phyloP scores from a whole-genome alignment of 1,284 basidiomycete species.

The Rhodotorula sp. region DNA sequence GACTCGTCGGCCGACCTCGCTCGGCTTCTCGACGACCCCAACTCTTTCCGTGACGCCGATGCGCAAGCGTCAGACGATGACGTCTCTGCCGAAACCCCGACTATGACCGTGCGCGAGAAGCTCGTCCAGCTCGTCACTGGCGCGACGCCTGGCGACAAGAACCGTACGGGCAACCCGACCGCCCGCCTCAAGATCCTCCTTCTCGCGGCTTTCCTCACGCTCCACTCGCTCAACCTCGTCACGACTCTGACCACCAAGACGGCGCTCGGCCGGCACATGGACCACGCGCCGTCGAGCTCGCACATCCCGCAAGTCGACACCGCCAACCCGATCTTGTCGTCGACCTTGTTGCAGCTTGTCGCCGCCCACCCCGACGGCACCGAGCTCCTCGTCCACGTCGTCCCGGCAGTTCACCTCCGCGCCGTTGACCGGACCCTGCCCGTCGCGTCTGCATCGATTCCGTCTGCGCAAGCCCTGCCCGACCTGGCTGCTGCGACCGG shows the following conservation, averaged over 20 bases:
- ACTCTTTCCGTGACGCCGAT: slow-evolving; percentile 39
- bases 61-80: slow-evolving; percentile 38
- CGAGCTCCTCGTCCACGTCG: slow-evolving; percentile 42
- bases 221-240: slow-evolving; percentile 89
- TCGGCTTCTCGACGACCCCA: slow-evolving; percentile 44
- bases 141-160: slow-evolving; percentile 42
- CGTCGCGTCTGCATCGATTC: not conserved
- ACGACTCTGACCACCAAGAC: slow-evolving; percentile 81
- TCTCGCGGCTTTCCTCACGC: slow-evolving; percentile 78
- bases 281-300: slow-evolving; percentile 27
- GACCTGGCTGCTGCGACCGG: slow-evolving; percentile 43
- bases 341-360: slow-evolving; percentile 62
- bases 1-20: slow-evolving; percentile 45
- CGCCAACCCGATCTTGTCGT: slow-evolving; percentile 58
- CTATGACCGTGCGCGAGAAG: slow-evolving; percentile 35
- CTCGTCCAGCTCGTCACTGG: slow-evolving; percentile 41
- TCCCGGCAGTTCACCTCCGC: slow-evolving; percentile 50
- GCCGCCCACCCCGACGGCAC: slow-evolving; percentile 48
- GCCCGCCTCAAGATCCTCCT: slow-evolving; percentile 85
- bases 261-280: slow-evolving; percentile 59
- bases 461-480: slow-evolving; percentile 10
- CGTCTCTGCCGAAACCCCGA: slow-evolving; percentile 10
- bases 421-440: slow-evolving; percentile 45
- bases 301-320: slow-evolving; percentile 46
- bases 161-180: slow-evolving; percentile 70